Conservation (phyloP, 1,139 yeast genomes). For the Hansenula lynferdii region DNA sequence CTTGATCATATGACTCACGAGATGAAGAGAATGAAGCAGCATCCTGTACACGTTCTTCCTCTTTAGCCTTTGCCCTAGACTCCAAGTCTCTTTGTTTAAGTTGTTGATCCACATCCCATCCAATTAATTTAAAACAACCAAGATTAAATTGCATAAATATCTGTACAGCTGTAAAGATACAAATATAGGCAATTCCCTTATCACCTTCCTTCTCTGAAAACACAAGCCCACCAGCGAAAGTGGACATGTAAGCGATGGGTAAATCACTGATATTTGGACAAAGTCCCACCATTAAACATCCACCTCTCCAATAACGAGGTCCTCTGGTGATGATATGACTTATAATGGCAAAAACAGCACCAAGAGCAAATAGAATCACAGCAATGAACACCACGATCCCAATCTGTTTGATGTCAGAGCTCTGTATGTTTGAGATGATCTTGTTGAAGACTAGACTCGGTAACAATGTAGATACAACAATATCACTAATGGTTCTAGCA, state of each 20-base stretch:
- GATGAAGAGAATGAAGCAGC: not conserved
- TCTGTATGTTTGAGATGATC: conserved; percentile 66
- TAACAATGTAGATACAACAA: conserved; percentile 63
- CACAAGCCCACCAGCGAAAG: conserved; percentile 62
- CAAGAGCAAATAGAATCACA: conserved; percentile 10
- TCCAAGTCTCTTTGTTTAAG: conserved; percentile 4
- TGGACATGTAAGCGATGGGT: conserved; percentile 88
- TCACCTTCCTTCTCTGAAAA: conserved; percentile 58
- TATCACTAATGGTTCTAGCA: conserved; percentile 65
- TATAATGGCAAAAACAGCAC: conserved; percentile 13
- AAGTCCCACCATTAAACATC: conserved; percentile 74
- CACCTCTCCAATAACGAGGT: conserved; percentile 82
- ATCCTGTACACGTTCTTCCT: not conserved
- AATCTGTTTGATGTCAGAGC: conserved; percentile 67
- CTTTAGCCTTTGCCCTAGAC: not conserved
- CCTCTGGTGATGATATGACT: conserved; percentile 11
- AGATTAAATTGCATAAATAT: conserved; percentile 66
- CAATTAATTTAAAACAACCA: conserved; percentile 71
- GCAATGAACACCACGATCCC: conserved; percentile 50
- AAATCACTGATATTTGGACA: conserved; percentile 77
- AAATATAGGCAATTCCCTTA: conserved; percentile 82
- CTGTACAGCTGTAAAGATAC: conserved; percentile 73
- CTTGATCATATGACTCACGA: not conserved
- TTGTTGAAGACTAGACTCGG: conserved; percentile 82
- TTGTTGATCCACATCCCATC: conserved; percentile 50